Percentiles rank a stretch among this genome's conserved stretches.
These are phyloP conservation scores for Pseudogymnoascus sp. DNA, from an alignment of 2,329 filamentous ascomycete species.

Conservation along the genomic window DNA sequence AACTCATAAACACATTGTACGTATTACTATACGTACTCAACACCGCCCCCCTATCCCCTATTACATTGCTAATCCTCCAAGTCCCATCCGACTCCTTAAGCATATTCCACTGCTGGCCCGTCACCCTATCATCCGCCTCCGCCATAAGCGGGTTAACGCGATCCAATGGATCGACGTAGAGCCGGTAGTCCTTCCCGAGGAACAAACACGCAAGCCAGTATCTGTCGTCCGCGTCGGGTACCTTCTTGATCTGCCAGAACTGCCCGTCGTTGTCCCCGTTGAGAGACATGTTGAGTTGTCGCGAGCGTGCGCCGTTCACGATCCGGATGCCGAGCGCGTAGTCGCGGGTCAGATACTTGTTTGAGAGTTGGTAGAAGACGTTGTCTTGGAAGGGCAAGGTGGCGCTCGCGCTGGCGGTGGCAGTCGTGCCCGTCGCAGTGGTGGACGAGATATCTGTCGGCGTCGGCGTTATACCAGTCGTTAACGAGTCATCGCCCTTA, in stretches of 20 bases:
- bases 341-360: neutral
- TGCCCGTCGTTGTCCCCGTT: neutral
- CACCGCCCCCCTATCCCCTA: neutral
- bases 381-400: neutral
- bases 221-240: neutral
- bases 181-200: neutral
- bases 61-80: neutral
- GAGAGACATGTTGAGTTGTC: neutral
- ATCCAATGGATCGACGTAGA: neutral
- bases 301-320: neutral
- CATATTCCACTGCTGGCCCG: neutral
- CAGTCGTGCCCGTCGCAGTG: neutral
- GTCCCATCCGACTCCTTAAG: neutral
- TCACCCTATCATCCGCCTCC: neutral
- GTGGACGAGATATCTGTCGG: neutral
- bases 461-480: neutral
- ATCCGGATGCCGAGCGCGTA: neutral
- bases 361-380: neutral
- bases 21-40: constrained; percentile 7
- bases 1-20: neutral
- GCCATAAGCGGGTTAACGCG: neutral
- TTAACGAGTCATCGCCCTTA: neutral
- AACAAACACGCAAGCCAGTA: neutral
- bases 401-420: neutral
- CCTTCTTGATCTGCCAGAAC: neutral